Conservation (phyloP, 2,329 filamentous ascomycete species). For the Alternaria consortialis region DNA sequence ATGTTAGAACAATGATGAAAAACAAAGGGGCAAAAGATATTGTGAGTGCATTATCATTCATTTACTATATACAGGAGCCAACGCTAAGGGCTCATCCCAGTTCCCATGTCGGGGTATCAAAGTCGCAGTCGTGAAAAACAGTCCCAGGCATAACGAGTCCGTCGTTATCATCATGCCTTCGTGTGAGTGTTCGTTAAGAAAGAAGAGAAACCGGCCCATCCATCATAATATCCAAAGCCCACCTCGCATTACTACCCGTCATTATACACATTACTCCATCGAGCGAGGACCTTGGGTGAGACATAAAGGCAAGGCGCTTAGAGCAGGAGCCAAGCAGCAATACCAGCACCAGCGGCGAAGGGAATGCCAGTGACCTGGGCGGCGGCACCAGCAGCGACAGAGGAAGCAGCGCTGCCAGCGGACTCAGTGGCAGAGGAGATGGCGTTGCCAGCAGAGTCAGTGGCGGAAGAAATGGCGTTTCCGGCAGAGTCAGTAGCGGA, state of each 20-base stretch:
- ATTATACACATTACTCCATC: slow-evolving; percentile 48
- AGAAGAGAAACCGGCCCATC: slow-evolving; percentile 24
- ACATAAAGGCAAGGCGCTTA: slow-evolving; percentile 35
- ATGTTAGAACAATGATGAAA: neutral
- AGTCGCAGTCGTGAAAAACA: slow-evolving; percentile 37
- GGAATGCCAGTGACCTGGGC: slow-evolving; percentile 49
- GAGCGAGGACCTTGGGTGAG: slow-evolving; percentile 31
- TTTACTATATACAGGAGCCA: slow-evolving; percentile 36
- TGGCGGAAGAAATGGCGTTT: slow-evolving; percentile 13
- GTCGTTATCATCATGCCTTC: slow-evolving; percentile 38
- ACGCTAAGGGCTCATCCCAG: slow-evolving; percentile 21
- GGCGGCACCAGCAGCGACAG: slow-evolving; percentile 25
- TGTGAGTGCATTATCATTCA: slow-evolving; percentile 33
- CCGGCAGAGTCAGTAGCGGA: slow-evolving; percentile 9
- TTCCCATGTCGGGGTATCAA: slow-evolving; percentile 44
- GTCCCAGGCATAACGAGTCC: slow-evolving; percentile 28
- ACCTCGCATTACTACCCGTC: slow-evolving; percentile 22
- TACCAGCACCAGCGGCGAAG: slow-evolving; percentile 47
- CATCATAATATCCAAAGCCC: slow-evolving; percentile 38
- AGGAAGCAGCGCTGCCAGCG: slow-evolving; percentile 21
- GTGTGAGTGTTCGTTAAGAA: slow-evolving; percentile 25
- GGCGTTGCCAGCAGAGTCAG: slow-evolving; percentile 18
- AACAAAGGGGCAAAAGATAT: neutral
- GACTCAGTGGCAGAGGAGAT: slow-evolving; percentile 20
- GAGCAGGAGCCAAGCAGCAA: slow-evolving; percentile 50